These are phyloP conservation scores for Trypanosoma melophagium DNA, from an alignment of 208 protist genomes.

Conservation along the genomic window DNA sequence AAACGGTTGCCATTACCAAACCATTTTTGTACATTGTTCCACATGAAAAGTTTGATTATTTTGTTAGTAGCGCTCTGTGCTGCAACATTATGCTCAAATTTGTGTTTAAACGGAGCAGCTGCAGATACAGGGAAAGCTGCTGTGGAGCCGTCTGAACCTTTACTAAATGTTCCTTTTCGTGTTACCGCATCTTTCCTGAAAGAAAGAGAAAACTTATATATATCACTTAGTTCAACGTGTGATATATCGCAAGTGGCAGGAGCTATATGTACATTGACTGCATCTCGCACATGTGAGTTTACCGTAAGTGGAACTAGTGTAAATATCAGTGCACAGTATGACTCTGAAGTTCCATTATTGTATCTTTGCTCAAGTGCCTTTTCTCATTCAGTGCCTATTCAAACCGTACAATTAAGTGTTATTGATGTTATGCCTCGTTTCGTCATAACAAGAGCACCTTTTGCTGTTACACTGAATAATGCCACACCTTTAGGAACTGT, in stretches of 20 bases:
- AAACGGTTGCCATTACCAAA: too few species aligned
- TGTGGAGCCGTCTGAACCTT: constrained; percentile 29
- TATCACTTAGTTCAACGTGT: constrained; percentile 32
- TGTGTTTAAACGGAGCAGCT: not conserved
- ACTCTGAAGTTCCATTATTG: constrained; percentile 33
- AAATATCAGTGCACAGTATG: constrained; percentile 25
- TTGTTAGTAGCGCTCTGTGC: not conserved
- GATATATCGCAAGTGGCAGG: constrained; percentile 19
- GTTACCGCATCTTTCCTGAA: constrained; percentile 26
- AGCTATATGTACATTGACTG: constrained; percentile 38
- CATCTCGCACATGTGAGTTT: constrained; percentile 43
- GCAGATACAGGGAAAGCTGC: not conserved
- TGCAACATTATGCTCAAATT: not conserved
- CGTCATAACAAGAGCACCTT: constrained; percentile 18
- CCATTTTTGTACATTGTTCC: too few species aligned
- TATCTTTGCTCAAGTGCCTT: constrained; percentile 55
- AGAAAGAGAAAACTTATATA: constrained; percentile 38
- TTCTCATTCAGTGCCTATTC: constrained; percentile 21
- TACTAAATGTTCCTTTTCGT: constrained; percentile 57
- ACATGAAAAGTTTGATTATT: not conserved
- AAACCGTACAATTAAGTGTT: constrained; percentile 33
- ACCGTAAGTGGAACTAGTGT: constrained; percentile 34
- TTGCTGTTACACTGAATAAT: constrained; percentile 34
- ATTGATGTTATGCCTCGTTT: constrained; percentile 36
- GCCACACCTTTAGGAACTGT: constrained; percentile 44